These are phyloP conservation scores for Coprinellus micaceus DNA, from an alignment of 768 basidiomycete genomes.

Conservation along the genomic window DNA sequence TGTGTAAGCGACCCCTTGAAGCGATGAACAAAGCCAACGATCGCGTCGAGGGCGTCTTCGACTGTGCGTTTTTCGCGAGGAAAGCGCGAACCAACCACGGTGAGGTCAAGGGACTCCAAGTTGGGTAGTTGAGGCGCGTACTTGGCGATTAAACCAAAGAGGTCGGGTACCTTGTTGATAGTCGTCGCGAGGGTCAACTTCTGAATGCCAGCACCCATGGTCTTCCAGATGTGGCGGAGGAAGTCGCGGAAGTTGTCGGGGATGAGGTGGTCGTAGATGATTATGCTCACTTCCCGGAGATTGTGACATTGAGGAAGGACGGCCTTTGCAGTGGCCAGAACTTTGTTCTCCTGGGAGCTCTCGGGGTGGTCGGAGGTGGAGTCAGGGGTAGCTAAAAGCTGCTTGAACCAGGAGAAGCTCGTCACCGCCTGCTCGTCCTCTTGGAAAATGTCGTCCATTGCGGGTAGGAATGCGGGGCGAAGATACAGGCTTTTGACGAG, in stretches of 20 bases:
- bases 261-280: conserved; percentile 23
- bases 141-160: conserved; percentile 15
- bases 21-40: neutral
- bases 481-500: conserved; percentile 25
- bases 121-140: conserved; percentile 9
- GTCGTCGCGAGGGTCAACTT: conserved; percentile 23
- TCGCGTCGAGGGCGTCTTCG: neutral
- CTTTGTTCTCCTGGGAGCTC: neutral
- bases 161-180: conserved; percentile 16
- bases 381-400: neutral
- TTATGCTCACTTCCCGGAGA: conserved; percentile 21
- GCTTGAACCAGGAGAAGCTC: conserved; percentile 2
- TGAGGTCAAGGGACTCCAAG: conserved; percentile 12
- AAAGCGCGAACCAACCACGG: conserved; percentile 12
- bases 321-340: conserved; percentile 14
- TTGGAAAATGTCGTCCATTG: conserved; percentile 10
- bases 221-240: conserved; percentile 18
- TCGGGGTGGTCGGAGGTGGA: neutral
- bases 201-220: conserved; percentile 17
- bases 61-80: neutral
- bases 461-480: conserved; percentile 25
- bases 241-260: conserved; percentile 18
- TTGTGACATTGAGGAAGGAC: conserved; percentile 15
- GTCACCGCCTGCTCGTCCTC: neutral
- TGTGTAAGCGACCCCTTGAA: neutral